phyloP scores from a whole-genome alignment of 1,284 basidiomycete species.

The Malassezia vespertilionis region DNA sequence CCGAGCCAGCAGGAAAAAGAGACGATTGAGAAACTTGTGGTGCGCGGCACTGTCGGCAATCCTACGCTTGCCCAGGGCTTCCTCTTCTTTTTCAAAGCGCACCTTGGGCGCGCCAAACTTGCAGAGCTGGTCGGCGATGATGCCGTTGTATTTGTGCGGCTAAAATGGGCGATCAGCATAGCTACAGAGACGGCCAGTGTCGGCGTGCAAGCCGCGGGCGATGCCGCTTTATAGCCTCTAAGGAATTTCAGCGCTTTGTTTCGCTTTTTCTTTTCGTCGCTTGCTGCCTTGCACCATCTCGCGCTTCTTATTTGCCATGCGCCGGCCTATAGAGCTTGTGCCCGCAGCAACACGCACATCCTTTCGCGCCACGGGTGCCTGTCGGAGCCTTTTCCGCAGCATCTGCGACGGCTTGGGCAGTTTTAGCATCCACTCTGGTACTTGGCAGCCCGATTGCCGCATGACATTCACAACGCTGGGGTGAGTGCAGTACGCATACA shows the following conservation, averaged over 20 bases:
- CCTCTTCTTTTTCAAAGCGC: conserved; percentile 26
- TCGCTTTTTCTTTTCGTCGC: conserved; percentile 18
- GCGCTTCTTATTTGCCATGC: conserved; percentile 24
- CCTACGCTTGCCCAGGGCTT: conserved; percentile 27
- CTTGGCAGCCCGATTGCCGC: conserved; percentile 62
- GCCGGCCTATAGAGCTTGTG: conserved; percentile 24
- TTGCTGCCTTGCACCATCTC: conserved; percentile 41
- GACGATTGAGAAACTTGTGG: conserved; percentile 16
- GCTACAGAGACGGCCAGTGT: conserved; percentile 17
- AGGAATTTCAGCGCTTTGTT: too few species aligned
- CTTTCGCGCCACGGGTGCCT: conserved; percentile 58
- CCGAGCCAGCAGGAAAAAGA: neutral
- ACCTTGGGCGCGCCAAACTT: conserved; percentile 14
- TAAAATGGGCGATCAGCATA: conserved; percentile 12
- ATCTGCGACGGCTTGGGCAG: conserved; percentile 73
- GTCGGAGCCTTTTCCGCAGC: conserved; percentile 71
- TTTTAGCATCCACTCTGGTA: conserved; percentile 43
- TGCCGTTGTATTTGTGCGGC: conserved; percentile 2
- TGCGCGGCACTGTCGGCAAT: conserved; percentile 27
- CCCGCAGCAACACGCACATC: conserved; percentile 34
- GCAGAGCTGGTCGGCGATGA: conserved; percentile 10
- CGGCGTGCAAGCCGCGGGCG: conserved; percentile 7
- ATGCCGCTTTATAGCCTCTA: neutral
- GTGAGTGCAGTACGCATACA: conserved; percentile 45
- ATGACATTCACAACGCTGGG: conserved; percentile 84